phyloP scores from a whole-genome alignment of 768 basidiomycete genomes.

The Gloeostereum incarnatum region DNA sequence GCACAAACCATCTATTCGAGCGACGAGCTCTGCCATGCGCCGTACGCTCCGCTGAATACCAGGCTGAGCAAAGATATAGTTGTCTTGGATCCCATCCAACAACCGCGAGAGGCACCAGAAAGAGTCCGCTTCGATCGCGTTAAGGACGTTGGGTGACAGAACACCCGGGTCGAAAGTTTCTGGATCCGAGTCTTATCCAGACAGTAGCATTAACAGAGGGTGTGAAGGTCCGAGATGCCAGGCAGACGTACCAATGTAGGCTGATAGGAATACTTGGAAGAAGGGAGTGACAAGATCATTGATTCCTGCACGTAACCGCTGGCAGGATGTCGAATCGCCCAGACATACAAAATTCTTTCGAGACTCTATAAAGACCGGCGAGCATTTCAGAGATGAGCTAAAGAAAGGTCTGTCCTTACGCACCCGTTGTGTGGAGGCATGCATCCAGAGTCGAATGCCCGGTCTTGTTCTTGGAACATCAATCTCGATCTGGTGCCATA shows the following conservation, averaged over 20 bases:
- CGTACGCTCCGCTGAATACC: constrained; percentile 92
- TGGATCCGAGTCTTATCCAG: constrained; percentile 93
- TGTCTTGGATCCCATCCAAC: constrained; percentile 96
- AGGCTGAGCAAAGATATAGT: constrained; percentile 94
- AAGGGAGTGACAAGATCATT: constrained; percentile 98
- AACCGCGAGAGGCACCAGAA: constrained; percentile 98
- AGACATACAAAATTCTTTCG: constrained; percentile 94
- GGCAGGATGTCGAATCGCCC: constrained; percentile 98
- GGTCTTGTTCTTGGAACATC: constrained; percentile 95
- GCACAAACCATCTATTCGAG: constrained; percentile 72
- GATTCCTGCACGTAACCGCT: constrained; percentile 99
- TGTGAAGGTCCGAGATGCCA: neutral
- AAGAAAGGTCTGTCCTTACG: constrained; percentile 14
- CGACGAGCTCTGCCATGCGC: constrained; percentile 90
- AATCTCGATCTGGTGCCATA: constrained; percentile 99
- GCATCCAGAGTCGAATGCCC: constrained; percentile 87
- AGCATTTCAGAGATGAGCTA: constrained; percentile 2
- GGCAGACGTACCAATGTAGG: constrained; percentile 71
- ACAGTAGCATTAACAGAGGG: constrained; percentile 6
- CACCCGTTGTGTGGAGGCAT: constrained; percentile 82
- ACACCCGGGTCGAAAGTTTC: constrained; percentile 77
- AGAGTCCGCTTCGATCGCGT: constrained; percentile 91
- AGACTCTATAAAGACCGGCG: constrained; percentile 51
- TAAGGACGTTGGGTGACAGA: constrained; percentile 60
- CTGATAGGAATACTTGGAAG: constrained; percentile 93